Evolutionary conservation across 768 basidiomycete species (phyloP).

Genomic region (Tremella fuciformis): DNA sequence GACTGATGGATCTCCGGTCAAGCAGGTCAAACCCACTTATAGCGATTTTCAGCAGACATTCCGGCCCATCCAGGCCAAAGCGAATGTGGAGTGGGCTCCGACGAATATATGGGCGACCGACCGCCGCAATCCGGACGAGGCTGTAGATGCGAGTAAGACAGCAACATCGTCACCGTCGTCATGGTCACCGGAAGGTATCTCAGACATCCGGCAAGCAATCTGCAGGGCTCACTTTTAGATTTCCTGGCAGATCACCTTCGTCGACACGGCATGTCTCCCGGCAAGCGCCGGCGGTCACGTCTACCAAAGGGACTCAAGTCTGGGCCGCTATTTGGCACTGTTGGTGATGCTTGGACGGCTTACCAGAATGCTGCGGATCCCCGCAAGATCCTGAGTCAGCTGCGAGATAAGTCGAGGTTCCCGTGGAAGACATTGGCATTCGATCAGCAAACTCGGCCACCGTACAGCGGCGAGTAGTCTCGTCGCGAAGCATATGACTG

Average conservation of each 20-base stretch:
- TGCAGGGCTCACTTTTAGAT: slow-evolving; percentile 16
- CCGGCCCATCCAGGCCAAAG: slow-evolving; percentile 27
- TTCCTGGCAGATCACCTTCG: slow-evolving; percentile 29
- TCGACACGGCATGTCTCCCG: slow-evolving; percentile 9
- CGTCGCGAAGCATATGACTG: background rate
- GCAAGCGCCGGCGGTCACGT: slow-evolving; percentile 2
- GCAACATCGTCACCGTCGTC: too few relatives aligned
- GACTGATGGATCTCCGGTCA: too few relatives aligned
- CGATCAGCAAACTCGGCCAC: slow-evolving; percentile 77
- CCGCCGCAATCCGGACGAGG: slow-evolving; percentile 4
- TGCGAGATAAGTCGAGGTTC: slow-evolving; percentile 63
- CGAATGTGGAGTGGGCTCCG: slow-evolving; percentile 42
- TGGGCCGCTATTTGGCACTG: slow-evolving; percentile 32
- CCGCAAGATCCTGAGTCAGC: slow-evolving; percentile 61
- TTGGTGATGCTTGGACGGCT: slow-evolving; percentile 35
- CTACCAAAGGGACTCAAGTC: slow-evolving; percentile 33
- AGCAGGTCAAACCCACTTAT: slow-evolving; percentile 6
- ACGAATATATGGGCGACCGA: slow-evolving; percentile 31
- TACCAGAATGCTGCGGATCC: slow-evolving; percentile 66
- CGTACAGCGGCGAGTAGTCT: slow-evolving; percentile 67
- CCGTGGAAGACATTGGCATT: slow-evolving; percentile 83
- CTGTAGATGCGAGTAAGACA: too few relatives aligned
- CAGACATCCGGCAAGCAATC: background rate
- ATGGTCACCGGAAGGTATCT: background rate
- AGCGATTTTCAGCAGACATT: slow-evolving; percentile 42